Evolutionary conservation across 2,329 filamentous ascomycete genomes (phyloP).

Genomic region (Capronia americana): DNA sequence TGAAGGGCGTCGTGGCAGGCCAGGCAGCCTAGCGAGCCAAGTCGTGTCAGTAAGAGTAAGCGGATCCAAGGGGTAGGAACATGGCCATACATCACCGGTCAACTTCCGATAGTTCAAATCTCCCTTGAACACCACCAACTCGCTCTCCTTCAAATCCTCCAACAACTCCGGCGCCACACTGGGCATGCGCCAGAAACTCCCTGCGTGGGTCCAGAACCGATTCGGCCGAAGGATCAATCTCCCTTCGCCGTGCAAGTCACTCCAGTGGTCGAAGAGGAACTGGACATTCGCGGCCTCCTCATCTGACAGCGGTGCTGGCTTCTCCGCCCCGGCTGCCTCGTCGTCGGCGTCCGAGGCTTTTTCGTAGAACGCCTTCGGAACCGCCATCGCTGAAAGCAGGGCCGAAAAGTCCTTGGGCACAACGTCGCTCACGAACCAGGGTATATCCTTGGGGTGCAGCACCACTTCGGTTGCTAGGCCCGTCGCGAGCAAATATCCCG

Average conservation of each 20-base stretch:
- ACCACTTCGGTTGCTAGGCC: slow-evolving; percentile 86
- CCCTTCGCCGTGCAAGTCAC: slow-evolving; percentile 77
- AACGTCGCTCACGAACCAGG: slow-evolving; percentile 98
- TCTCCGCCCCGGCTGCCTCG: slow-evolving; percentile 58
- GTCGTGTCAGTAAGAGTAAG: background rate
- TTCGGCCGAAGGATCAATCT: slow-evolving; percentile 83
- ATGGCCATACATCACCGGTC: slow-evolving; percentile 75
- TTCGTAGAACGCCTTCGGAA: slow-evolving; percentile 79
- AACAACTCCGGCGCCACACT: slow-evolving; percentile 69
- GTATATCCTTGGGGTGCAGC: slow-evolving; percentile 91
- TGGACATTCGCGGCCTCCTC: slow-evolving; percentile 70
- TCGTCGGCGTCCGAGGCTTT: slow-evolving; percentile 70
- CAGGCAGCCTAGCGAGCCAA: slow-evolving; percentile 66
- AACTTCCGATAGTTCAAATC: slow-evolving; percentile 97
- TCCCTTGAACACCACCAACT: slow-evolving; percentile 95
- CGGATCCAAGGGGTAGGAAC: background rate
- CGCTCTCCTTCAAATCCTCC: slow-evolving; percentile 79
- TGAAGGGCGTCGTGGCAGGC: slow-evolving; percentile 87
- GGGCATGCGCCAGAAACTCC: slow-evolving; percentile 88
- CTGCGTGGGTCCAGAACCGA: slow-evolving; percentile 86
- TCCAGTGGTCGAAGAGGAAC: slow-evolving; percentile 86
- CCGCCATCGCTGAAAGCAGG: slow-evolving; percentile 79
- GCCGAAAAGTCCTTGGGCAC: slow-evolving; percentile 82
- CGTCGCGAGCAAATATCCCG: slow-evolving; percentile 83
- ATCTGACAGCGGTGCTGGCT: slow-evolving; percentile 68